Base-by-base conservation (phyloP, 345 rosid species). In the Lumnitzera littorea region DNA sequence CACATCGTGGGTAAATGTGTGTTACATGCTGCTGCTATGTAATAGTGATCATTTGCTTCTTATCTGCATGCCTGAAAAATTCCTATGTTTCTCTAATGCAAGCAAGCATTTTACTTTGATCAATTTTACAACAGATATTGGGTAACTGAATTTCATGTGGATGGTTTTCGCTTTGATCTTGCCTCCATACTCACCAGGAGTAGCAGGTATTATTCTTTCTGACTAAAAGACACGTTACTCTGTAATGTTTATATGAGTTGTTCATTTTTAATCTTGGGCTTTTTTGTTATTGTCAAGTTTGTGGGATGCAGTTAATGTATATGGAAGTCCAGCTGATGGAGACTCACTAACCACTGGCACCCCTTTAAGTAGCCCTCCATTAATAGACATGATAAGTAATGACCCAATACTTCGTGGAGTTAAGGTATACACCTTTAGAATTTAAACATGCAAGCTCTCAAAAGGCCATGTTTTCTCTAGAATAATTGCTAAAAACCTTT, bases 121-220 rank as follows among this genome's bases (percentile, higher is more conserved):
- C 43, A 36, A 36, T 36, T 36, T 36, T 5, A 62, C 46, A 64
- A 67, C 94, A 92, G 98, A 71, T 92, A 92, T 80, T 92, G 98
- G 98, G 98, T 87, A 50, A 80, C 81, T 53, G 98, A 92, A 77
- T 87, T 92, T 91, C 98, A 92, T 72, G 98, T 87, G 10, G 98
- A 92, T 72, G 98, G 98, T 48, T 92, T 92, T 75, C 98, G 98
- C 72, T 92, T 89, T 80, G 96, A 92, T 74, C 98, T 92, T 76
- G 98, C 89, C 70, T 92, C 96, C 50, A 87, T 89, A 62, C 82
- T 92, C 96, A 89, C 96, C 62, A 84, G 98, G 80, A 67, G 96
- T 63, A 85, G 94, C 80, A 85, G 98, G 95, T 83, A 29, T 27
- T 56, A 25, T 61, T 64, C 62, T 23, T 14, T 53, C 15, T 46